Conservation (phyloP, 148 eudicot species). For the Pharnaceum exiguum region DNA sequence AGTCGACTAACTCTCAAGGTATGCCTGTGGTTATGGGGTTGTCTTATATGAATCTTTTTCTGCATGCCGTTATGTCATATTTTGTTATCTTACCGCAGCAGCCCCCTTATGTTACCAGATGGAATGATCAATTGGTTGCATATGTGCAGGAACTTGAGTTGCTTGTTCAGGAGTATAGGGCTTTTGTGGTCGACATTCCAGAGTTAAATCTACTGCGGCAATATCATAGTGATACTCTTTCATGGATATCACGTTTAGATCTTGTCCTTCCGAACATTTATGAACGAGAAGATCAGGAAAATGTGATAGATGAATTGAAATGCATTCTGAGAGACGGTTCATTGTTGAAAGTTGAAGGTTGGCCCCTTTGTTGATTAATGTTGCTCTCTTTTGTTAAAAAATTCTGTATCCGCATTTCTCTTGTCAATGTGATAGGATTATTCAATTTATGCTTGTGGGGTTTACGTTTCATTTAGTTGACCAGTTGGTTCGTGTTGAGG, state of each 20-base stretch:
- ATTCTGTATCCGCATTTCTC: not conserved
- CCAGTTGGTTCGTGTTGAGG: conserved; percentile 55
- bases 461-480: conserved; percentile 40
- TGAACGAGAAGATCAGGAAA: conserved; percentile 67
- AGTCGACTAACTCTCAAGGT: conserved; percentile 61
- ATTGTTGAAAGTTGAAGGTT: conserved; percentile 69
- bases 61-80: not conserved
- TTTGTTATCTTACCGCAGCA: no score
- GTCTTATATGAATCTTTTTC: not conserved
- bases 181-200: conserved; percentile 52
- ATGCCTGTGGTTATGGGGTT: not conserved
- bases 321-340: conserved; percentile 61
- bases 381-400: not conserved
- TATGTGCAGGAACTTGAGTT: conserved; percentile 64
- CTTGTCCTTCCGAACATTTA: conserved; percentile 32
- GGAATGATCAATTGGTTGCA: not conserved
- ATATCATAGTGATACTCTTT: conserved; percentile 61
- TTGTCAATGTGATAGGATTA: not conserved
- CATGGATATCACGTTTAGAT: conserved; percentile 72
- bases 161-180: conserved; percentile 51
- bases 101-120: no score
- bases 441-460: not conserved
- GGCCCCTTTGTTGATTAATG: conserved; percentile 4
- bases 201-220: conserved; percentile 62
- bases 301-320: conserved; percentile 59